Base-by-base conservation (phyloP, 169 alveolate genomes). In the Neospora caninum region DNA sequence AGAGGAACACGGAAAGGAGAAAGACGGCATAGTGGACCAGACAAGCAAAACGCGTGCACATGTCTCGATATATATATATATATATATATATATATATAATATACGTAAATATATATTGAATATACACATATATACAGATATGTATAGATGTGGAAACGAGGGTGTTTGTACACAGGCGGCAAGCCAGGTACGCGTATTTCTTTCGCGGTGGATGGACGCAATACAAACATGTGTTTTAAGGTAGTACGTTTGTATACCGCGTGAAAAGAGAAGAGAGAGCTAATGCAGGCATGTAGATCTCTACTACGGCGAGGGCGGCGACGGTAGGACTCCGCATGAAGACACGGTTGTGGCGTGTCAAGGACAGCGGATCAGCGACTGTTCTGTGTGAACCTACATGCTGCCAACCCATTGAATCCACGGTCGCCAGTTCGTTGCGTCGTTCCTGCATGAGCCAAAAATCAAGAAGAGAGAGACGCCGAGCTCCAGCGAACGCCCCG, bases 341-440 rank as follows among this genome's bases (percentile, higher is more conserved):
- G 13, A 49, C 22, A 49, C 13, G 13, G 4, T 13, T 4, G 58
- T 4, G 13, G 58, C 58, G 13, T 49, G 58, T 49, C 58, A 49
- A 13, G 58, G 13, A 49, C 13, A 13, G 58, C 4, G 13, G 58
- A 49, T 7, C 58, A 13, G 58, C 4, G 58, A 7, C 58, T 49
- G 58, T 13, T 7, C 58, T n/a, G 41, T 9, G 10, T n/a, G 6
- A 20, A 25, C 95, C 87, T 93, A 93, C 95, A 70, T 91, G 91
- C 93, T 88, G 39, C 93, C 93, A 43, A 93, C 93, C 95, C 95
- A 93, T 13, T 91, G 91, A 93, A 93, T 88, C 95, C 95, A 93
- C 22, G 95, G 95, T 49, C 95, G 89, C 95, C 95, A 93, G 91
- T 93, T 93, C 86, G 58, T 84, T 34, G 82, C 41, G 39, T 93